A percentile compares a stretch with the other conserved stretches of the same genome.
phyloP scores from a whole-genome alignment of 345 rosid species.

The Hypericum androsaemum region DNA sequence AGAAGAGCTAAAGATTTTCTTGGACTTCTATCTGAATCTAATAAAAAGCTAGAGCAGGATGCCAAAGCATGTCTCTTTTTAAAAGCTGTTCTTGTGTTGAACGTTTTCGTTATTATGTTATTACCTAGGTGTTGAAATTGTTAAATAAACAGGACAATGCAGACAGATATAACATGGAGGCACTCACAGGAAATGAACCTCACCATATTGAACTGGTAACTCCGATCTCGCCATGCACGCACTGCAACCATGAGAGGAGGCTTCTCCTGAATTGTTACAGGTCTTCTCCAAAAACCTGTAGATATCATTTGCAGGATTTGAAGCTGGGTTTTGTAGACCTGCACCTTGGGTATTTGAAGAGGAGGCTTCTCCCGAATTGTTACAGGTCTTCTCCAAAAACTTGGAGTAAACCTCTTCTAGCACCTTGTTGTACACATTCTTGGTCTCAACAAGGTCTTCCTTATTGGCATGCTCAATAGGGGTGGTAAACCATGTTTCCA shows the following conservation, averaged over 20 bases:
- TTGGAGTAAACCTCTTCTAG: too few species aligned
- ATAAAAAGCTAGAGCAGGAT: conserved; percentile 46
- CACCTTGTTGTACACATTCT: too few species aligned
- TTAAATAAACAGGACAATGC: conserved; percentile 39
- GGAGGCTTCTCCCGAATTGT: too few species aligned
- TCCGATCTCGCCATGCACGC: background rate
- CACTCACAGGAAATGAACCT: conserved; percentile 54
- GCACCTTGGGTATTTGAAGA: too few species aligned
- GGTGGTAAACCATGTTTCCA: too few species aligned
- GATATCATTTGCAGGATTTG: conserved; percentile 43
- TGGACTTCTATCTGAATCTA: conserved; percentile 63
- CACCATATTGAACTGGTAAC: conserved; percentile 69
- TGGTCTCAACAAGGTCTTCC: too few species aligned
- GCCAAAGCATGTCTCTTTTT: conserved; percentile 33
- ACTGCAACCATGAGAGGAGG: background rate
- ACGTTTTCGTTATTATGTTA: too few species aligned
- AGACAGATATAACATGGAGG: conserved; percentile 55
- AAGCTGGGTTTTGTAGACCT: conserved; percentile 81
- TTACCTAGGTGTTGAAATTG: too few species aligned
- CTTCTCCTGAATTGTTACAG: too few species aligned
- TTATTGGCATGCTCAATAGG: too few species aligned
- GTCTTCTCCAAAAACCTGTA: too few species aligned
- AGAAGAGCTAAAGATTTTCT: conserved; percentile 64
- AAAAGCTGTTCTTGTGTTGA: background rate
- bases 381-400: too few species aligned